Percentiles rank a stretch among this genome's conserved stretches.
These are phyloP conservation scores for Heliamphora pulchella DNA, from an alignment of 179 eudicot species.

Conservation along the genomic window DNA sequence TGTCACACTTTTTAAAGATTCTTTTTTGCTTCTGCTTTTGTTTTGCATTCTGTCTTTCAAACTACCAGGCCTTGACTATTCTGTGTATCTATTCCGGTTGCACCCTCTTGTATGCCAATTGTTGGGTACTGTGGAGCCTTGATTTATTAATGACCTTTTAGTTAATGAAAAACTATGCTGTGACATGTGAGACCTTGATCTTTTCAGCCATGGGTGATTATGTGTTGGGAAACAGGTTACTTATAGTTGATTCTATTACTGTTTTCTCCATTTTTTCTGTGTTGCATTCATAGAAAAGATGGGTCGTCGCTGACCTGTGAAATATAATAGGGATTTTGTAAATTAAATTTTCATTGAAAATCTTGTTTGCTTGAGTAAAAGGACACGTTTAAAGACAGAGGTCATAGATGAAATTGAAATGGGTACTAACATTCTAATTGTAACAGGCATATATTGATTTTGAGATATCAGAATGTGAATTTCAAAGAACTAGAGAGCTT, in stretches of 20 bases:
- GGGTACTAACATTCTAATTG: slow-evolving; percentile 4
- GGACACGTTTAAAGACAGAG: background rate
- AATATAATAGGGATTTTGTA: background rate
- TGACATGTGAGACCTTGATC: background rate
- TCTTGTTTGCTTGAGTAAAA: background rate
- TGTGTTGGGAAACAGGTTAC: background rate
- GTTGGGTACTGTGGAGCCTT: background rate
- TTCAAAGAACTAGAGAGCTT: slow-evolving; percentile 63
- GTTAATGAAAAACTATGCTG: background rate
- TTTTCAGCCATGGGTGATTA: background rate
- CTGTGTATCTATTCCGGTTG: background rate
- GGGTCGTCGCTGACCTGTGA: background rate
- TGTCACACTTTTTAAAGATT: too few relatives aligned
- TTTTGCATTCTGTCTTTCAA: background rate
- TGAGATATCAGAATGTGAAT: slow-evolving; percentile 68
- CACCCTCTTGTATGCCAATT: background rate
- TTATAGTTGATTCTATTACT: too few relatives aligned
- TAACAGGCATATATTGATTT: slow-evolving; percentile 83
- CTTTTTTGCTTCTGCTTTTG: too few relatives aligned
- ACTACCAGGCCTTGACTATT: background rate
- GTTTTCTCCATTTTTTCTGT: background rate
- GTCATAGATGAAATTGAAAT: background rate
- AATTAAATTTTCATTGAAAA: background rate
- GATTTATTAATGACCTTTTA: background rate
- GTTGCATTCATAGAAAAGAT: background rate